Percentiles rank a stretch among this genome's conserved stretches.
Evolutionary conservation across 2,329 filamentous ascomycete genomes (phyloP).

Genomic region (Penicillium sp.): DNA sequence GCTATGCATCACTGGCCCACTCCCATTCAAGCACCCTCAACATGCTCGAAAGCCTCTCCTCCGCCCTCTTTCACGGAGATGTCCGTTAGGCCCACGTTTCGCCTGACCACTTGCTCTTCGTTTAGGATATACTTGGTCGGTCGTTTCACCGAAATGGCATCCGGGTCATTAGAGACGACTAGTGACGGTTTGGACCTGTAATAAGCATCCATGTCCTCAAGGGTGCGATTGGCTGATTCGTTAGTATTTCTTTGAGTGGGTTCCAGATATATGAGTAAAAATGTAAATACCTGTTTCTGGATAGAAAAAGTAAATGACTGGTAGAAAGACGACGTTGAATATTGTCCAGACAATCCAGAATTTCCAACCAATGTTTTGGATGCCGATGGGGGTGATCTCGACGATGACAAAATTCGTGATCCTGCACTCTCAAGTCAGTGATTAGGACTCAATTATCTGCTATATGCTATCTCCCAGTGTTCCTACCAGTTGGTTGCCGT

Average conservation of each 20-base stretch:
- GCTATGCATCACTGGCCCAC: too few relatives aligned
- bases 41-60: too few relatives aligned
- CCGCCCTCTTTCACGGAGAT: too few relatives aligned
- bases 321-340: constrained; percentile 18
- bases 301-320: constrained; percentile 21
- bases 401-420: constrained; percentile 16
- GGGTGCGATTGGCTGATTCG: constrained; percentile 1
- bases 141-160: constrained; percentile 43
- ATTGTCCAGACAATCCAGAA: constrained; percentile 21
- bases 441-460: too few relatives aligned
- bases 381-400: constrained; percentile 18
- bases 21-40: too few relatives aligned
- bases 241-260: neutral
- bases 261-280: neutral
- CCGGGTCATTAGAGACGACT: constrained; percentile 45
- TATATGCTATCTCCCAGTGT: too few relatives aligned
- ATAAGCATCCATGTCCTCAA: constrained; percentile 30
- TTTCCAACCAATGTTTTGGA: constrained; percentile 21
- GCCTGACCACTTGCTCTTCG: constrained; percentile 32
- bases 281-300: constrained; percentile 15
- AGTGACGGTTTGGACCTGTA: constrained; percentile 33
- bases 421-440: too few relatives aligned
- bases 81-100: neutral
- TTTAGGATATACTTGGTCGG: constrained; percentile 46
- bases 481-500: too few relatives aligned